Evolutionary conservation across 345 rosid species (phyloP).

Genomic region (Dipteronia sinensis): DNA sequence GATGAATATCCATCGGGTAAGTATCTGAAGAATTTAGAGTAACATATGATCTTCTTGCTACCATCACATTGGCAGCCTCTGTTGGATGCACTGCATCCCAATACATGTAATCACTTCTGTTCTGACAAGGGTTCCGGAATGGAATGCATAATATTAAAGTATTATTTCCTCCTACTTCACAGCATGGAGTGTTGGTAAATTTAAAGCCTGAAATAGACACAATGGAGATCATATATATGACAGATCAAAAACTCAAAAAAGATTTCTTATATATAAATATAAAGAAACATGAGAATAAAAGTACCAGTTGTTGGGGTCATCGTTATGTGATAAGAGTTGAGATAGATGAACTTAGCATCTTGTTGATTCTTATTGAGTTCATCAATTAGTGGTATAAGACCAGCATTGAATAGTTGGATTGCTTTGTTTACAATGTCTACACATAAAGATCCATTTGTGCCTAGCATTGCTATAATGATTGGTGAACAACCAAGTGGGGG

Average conservation of each 20-base stretch:
- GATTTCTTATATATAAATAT: too few species aligned
- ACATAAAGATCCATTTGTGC: slow-evolving; percentile 6
- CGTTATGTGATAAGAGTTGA: background rate
- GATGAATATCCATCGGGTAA: slow-evolving; percentile 10
- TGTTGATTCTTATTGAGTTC: background rate
- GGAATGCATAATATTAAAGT: background rate
- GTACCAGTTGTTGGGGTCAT: background rate
- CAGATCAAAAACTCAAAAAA: background rate
- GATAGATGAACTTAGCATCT: background rate
- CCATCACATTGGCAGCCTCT: background rate
- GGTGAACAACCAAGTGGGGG: background rate
- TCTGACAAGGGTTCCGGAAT: background rate
- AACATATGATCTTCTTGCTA: background rate
- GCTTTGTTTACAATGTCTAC: background rate
- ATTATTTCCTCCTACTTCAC: background rate
- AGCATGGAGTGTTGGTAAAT: slow-evolving; percentile 13
- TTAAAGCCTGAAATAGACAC: background rate
- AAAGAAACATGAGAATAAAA: too few species aligned
- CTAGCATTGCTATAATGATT: background rate
- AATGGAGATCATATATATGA: too few species aligned
- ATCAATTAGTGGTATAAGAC: background rate
- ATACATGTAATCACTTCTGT: background rate
- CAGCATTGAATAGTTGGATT: background rate
- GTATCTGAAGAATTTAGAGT: background rate
- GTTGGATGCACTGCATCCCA: slow-evolving; percentile 21